phyloP scores from a whole-genome alignment of 192 early-diverging fungal genomes.

The Ambispora gerdemannii region DNA sequence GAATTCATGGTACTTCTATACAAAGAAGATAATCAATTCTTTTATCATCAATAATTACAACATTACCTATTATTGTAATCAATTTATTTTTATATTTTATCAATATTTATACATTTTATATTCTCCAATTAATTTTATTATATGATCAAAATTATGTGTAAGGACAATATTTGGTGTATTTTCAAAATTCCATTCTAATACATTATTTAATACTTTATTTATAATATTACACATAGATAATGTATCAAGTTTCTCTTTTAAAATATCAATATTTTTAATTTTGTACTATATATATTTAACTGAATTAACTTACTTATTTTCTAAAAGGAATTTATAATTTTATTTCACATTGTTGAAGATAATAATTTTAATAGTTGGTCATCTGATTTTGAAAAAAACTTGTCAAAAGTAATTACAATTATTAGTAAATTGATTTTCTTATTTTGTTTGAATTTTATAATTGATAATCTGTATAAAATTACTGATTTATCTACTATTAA shows the following conservation, averaged over 20 bases:
- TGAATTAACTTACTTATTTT: background rate
- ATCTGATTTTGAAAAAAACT: background rate
- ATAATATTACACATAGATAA: too few relatives aligned
- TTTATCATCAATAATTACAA: background rate
- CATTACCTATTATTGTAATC: background rate
- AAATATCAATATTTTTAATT: too few relatives aligned
- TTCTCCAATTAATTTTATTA: background rate
- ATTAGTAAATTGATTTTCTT: too few relatives aligned
- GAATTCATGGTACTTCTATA: background rate
- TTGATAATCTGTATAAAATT: background rate
- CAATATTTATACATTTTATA: too few relatives aligned
- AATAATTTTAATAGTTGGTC: background rate
- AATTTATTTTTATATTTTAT: background rate
- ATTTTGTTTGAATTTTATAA: too few relatives aligned
- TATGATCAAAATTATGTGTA: background rate
- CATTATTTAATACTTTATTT: too few relatives aligned
- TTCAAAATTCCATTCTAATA: too few relatives aligned
- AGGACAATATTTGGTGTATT: background rate
- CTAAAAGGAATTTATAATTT: background rate
- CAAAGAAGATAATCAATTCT: background rate
- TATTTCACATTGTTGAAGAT: background rate
- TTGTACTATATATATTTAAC: background rate
- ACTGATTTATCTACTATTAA: background rate
- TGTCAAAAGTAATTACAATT: too few relatives aligned
- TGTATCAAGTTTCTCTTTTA: too few relatives aligned